Percentiles rank a stretch among this genome's conserved stretches.
These are phyloP conservation scores for Cryptococcus jaspeensis DNA, from an alignment of 1,284 basidiomycete species.

Conservation along the genomic window DNA sequence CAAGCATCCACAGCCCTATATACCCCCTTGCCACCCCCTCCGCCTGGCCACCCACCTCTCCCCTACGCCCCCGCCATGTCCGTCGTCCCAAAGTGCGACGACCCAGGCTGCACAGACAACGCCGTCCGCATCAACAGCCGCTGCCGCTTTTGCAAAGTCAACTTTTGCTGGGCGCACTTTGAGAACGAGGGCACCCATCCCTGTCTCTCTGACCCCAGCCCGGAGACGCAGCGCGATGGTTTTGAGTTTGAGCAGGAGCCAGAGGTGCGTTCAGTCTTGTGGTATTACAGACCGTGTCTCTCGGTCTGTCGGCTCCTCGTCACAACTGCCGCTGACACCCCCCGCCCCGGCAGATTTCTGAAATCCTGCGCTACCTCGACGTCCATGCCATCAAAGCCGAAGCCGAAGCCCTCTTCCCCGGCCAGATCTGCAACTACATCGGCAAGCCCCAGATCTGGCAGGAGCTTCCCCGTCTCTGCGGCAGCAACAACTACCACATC, in stretches of 20 bases:
- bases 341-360: neutral
- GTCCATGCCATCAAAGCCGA: constrained; percentile 3
- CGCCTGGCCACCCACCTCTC: too few relatives aligned
- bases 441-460: neutral
- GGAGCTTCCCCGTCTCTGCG: constrained; percentile 1
- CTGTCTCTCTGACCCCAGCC: neutral
- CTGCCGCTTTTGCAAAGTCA: constrained; percentile 4
- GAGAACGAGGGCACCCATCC: constrained; percentile 1
- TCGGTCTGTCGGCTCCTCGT: neutral
- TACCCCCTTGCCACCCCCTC: too few relatives aligned
- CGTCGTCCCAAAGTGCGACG: constrained; percentile 3
- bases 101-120: constrained; percentile 2
- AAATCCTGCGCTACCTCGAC: constrained; percentile 2
- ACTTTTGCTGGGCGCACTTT: constrained; percentile 5
- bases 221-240: constrained; percentile 1
- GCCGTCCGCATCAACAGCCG: constrained; percentile 1
- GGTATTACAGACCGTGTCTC: neutral
- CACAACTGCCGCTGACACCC: neutral
- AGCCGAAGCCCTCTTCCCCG: constrained; percentile 1
- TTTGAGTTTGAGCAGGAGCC: constrained; percentile 5
- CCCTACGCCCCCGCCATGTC: neutral
- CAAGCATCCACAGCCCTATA: too few relatives aligned
- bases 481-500: constrained; percentile 7
- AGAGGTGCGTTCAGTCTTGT: neutral
- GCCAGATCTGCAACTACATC: constrained; percentile 1